Conservation (phyloP, 2,329 filamentous ascomycete species). For the Cladosporium velox region DNA sequence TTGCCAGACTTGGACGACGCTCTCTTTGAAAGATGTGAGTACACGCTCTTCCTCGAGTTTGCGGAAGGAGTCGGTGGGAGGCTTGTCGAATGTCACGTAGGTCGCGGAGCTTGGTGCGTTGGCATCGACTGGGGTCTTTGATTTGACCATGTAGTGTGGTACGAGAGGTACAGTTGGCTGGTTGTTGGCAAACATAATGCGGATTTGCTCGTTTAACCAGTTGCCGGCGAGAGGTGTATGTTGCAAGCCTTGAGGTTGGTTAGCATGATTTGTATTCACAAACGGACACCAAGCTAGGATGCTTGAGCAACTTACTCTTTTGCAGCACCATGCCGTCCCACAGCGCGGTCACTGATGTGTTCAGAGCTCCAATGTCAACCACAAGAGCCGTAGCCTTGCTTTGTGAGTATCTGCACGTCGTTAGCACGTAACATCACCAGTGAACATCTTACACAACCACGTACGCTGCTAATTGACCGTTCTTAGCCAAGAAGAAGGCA, state of each 20-base stretch:
- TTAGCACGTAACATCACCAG: constrained; percentile 24
- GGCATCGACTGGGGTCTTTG: constrained; percentile 86
- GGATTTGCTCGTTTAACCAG: constrained; percentile 87
- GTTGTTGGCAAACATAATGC: constrained; percentile 70
- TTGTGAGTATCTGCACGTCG: constrained; percentile 66
- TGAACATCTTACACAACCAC: constrained; percentile 30
- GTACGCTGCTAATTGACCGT: constrained; percentile 79
- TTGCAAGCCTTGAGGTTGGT: constrained; percentile 62
- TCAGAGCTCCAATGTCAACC: constrained; percentile 85
- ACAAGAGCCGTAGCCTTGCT: constrained; percentile 93
- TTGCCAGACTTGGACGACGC: constrained; percentile 89
- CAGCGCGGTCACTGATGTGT: constrained; percentile 84
- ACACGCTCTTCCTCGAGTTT: constrained; percentile 88
- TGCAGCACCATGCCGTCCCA: constrained; percentile 94
- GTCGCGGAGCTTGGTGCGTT: constrained; percentile 75
- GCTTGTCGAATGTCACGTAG: constrained; percentile 67
- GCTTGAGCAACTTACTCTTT: constrained; percentile 51
- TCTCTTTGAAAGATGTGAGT: constrained; percentile 95
- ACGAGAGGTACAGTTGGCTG: constrained; percentile 72
- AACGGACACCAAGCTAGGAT: not conserved
- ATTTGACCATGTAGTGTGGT: constrained; percentile 84
- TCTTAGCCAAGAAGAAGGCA: constrained; percentile 90
- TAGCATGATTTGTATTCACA: not conserved
- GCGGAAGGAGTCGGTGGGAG: constrained; percentile 70
- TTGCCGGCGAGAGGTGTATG: constrained; percentile 83